A percentile compares a stretch with the other conserved stretches of the same genome.
These are phyloP conservation scores for Epichloe sp. DNA, from an alignment of 2,329 filamentous ascomycete species.

Conservation along the genomic window DNA sequence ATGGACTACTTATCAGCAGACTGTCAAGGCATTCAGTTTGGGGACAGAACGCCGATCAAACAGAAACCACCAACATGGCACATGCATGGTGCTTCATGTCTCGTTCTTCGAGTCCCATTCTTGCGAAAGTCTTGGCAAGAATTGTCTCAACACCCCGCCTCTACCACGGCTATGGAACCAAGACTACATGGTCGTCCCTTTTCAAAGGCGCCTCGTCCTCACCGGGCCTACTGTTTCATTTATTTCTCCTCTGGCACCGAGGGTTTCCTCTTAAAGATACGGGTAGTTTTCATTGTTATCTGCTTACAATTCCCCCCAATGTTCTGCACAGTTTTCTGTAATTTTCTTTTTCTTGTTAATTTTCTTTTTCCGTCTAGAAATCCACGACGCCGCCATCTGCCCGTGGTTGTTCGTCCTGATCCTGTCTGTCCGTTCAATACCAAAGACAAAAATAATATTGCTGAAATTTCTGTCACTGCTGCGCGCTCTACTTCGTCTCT, in stretches of 20 bases:
- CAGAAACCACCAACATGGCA: background rate
- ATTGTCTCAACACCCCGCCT: background rate
- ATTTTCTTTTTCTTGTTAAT: background rate
- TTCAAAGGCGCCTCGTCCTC: background rate
- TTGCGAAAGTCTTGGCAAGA: background rate
- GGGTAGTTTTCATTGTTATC: background rate
- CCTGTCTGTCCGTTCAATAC: background rate
- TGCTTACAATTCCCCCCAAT: background rate
- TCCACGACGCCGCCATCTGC: background rate
- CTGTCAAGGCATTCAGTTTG: background rate
- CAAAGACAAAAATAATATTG: slow-evolving; percentile 1
- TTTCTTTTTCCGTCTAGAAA: background rate
- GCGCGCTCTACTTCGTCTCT: background rate
- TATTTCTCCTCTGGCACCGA: background rate
- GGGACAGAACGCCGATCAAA: background rate
- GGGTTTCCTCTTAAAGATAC: background rate
- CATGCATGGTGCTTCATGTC: background rate
- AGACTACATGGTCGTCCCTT: background rate
- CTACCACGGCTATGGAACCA: background rate
- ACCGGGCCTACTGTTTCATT: background rate
- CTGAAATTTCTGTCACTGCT: background rate
- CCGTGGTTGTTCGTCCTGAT: background rate
- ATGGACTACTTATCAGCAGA: background rate
- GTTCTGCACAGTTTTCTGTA: background rate
- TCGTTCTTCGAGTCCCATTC: background rate